Conservation (phyloP, 179 eudicot genomes). For the Silene vulgaris region DNA sequence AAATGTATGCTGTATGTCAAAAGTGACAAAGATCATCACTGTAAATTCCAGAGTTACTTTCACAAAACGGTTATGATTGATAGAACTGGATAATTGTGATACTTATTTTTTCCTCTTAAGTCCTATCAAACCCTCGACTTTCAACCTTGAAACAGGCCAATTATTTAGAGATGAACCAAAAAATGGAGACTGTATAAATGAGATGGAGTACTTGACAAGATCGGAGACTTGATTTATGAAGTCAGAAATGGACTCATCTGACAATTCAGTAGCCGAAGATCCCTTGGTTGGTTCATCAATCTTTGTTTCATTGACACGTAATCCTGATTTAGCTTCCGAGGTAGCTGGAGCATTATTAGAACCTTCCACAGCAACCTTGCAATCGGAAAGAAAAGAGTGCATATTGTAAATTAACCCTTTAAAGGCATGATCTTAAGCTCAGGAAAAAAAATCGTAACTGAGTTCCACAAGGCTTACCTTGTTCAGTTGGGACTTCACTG, state of each 20-base stretch:
- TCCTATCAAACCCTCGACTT: neutral
- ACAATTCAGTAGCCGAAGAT: conserved; percentile 32
- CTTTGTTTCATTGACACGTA: conserved; percentile 30
- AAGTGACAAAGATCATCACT: no score
- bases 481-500: conserved; percentile 52
- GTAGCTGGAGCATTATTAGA: conserved; percentile 38
- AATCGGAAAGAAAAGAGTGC: conserved; percentile 1
- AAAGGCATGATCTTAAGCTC: conserved; percentile 23
- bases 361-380: conserved; percentile 56
- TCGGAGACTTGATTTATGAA: conserved; percentile 73
- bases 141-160: no score
- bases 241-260: conserved; percentile 64
- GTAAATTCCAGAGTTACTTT: neutral
- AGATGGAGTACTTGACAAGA: conserved; percentile 57
- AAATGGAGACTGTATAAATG: neutral
- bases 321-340: conserved; percentile 32
- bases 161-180: no score
- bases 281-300: conserved; percentile 31
- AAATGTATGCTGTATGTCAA: no score
- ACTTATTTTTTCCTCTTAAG: neutral
- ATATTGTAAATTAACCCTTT: neutral
- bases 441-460: conserved; percentile 13
- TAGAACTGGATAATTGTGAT: neutral
- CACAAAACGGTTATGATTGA: neutral
- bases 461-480: conserved; percentile 42